Evolutionary conservation across 2,329 filamentous ascomycete species (phyloP).

Genomic region (Didymellaceae sp.): DNA sequence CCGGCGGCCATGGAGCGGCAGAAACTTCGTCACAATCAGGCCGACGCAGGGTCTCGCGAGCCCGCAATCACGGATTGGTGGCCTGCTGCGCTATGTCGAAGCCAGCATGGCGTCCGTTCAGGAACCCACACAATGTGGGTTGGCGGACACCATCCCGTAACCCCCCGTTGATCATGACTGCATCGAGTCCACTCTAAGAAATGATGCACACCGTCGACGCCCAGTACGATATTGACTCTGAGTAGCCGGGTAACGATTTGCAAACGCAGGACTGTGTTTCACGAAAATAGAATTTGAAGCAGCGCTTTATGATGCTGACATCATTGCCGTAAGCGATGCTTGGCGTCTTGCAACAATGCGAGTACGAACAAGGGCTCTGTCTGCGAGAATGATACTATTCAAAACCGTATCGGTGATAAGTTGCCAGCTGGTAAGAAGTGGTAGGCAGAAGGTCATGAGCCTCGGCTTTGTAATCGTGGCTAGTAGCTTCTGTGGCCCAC

Average conservation of each 20-base stretch:
- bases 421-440: too few species aligned
- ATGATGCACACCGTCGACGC: conserved; percentile 22
- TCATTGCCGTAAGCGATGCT: conserved; percentile 22
- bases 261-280: conserved; percentile 16
- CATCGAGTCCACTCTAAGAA: conserved; percentile 21
- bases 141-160: conserved; percentile 23
- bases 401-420: too few species aligned
- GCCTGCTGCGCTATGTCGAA: conserved; percentile 22
- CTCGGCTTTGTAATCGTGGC: conserved; percentile 30
- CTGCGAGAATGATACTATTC: neutral
- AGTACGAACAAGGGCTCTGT: conserved; percentile 2
- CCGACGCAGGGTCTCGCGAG: conserved; percentile 35
- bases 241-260: conserved; percentile 23
- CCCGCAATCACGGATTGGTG: conserved; percentile 28
- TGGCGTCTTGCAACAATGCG: conserved; percentile 13
- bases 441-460: too few species aligned
- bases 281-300: conserved; percentile 25
- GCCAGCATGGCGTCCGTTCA: conserved; percentile 18
- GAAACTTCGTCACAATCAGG: conserved; percentile 32
- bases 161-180: conserved; percentile 32
- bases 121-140: conserved; percentile 15
- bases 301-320: conserved; percentile 34
- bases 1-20: conserved; percentile 26
- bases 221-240: conserved; percentile 21
- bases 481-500: conserved; percentile 21